A percentile compares a stretch with the other conserved stretches of the same genome.
Evolutionary conservation across 73 alveolate species (phyloP).

Genomic region (Paramecium caudatum): DNA sequence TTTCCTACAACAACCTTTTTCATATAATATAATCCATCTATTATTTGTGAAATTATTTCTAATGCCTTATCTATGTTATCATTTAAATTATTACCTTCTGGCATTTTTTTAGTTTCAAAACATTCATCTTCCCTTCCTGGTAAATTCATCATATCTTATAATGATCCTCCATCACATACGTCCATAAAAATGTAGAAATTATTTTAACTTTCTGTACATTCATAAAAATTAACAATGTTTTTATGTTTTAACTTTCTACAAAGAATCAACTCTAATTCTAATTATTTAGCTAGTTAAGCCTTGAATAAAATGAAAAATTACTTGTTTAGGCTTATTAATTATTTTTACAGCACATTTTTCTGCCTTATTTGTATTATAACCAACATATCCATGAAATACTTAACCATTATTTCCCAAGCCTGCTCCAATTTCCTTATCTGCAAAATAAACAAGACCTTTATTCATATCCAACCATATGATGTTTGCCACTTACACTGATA

Average conservation of each 20-base stretch:
- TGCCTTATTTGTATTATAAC: background rate
- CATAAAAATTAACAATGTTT: slow-evolving; percentile 25
- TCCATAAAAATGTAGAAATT: slow-evolving; percentile 55
- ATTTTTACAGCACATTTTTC: background rate
- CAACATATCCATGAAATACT: slow-evolving; percentile 13
- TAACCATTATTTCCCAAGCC: slow-evolving; percentile 41
- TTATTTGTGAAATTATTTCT: background rate
- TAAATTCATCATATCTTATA: background rate
- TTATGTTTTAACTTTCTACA: slow-evolving; percentile 5
- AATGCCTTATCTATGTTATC: background rate
- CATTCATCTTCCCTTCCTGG: background rate
- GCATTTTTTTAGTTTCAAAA: background rate
- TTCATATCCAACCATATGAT: background rate
- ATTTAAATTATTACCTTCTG: slow-evolving; percentile 11
- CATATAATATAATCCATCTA: slow-evolving; percentile 19
- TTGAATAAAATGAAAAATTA: background rate
- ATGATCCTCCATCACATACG: slow-evolving; percentile 18
- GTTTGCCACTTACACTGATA: background rate
- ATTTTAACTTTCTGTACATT: background rate
- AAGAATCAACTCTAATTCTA: background rate
- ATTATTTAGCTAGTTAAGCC: background rate
- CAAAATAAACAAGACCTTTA: background rate
- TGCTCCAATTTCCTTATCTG: background rate
- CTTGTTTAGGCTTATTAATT: background rate
- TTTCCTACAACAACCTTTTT: background rate